Percentiles rank a stretch among this genome's conserved stretches.
These are phyloP conservation scores for Clavaria fumosa DNA, from an alignment of 768 basidiomycete genomes.

Conservation along the genomic window DNA sequence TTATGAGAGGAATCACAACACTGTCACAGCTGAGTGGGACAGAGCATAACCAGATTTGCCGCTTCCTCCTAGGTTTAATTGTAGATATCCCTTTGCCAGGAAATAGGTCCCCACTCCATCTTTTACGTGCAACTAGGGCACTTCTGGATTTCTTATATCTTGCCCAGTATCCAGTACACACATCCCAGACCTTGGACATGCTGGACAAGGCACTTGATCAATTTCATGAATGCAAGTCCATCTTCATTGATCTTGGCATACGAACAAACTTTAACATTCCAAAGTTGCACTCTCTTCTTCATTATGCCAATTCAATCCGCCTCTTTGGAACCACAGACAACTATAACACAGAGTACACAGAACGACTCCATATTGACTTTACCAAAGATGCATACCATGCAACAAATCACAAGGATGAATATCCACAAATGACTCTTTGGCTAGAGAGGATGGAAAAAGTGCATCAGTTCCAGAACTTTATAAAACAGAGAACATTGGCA, in stretches of 20 bases:
- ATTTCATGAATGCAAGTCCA: conserved; percentile 24
- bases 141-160: conserved; percentile 26
- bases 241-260: conserved; percentile 22
- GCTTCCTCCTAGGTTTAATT: conserved; percentile 18
- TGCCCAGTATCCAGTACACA: conserved; percentile 21
- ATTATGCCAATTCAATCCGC: conserved; percentile 20
- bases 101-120: conserved; percentile 6
- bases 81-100: conserved; percentile 12
- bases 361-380: conserved; percentile 27
- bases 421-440: conserved; percentile 24
- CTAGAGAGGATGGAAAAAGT: conserved; percentile 21
- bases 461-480: conserved; percentile 11
- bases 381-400: conserved; percentile 23
- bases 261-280: conserved; percentile 26
- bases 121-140: conserved; percentile 16
- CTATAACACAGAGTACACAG: conserved; percentile 25
- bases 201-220: conserved; percentile 15
- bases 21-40: conserved; percentile 21
- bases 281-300: conserved; percentile 24
- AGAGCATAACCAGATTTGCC: conserved; percentile 21
- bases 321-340: conserved; percentile 23
- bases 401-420: conserved; percentile 23
- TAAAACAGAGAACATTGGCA: conserved; percentile 6
- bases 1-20: conserved; percentile 21
- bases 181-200: conserved; percentile 14